These are phyloP conservation scores for Neonothopanus nambi DNA, from an alignment of 1,284 basidiomycete species.

Conservation along the genomic window DNA sequence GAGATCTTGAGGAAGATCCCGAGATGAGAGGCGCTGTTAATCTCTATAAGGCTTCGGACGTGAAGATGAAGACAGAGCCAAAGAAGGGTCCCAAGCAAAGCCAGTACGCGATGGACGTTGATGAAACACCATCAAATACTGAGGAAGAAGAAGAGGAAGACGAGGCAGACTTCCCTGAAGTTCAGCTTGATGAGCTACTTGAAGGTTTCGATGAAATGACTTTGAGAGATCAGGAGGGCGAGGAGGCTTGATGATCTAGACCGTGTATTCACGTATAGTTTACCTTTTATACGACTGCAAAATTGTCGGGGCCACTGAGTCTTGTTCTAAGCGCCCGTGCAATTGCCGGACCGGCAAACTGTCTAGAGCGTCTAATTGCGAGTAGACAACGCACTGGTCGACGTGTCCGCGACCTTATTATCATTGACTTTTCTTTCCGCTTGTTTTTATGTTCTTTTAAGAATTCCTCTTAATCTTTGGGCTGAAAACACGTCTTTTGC, in stretches of 20 bases:
- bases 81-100: slow-evolving; percentile 48
- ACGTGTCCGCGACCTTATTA: not conserved
- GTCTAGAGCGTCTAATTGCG: not conserved
- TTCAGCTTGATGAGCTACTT: slow-evolving; percentile 85
- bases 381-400: not conserved
- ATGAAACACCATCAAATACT: slow-evolving; percentile 43
- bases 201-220: slow-evolving; percentile 92
- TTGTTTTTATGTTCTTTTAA: not conserved
- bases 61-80: slow-evolving; percentile 45
- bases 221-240: slow-evolving; percentile 38
- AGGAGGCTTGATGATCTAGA: not conserved
- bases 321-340: not conserved
- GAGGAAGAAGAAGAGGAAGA: slow-evolving; percentile 55
- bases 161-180: slow-evolving; percentile 91
- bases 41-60: slow-evolving; percentile 74
- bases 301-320: not conserved
- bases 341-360: not conserved
- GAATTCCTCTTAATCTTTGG: too few relatives aligned
- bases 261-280: not conserved
- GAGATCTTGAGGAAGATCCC: slow-evolving; percentile 95
- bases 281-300: not conserved
- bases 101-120: slow-evolving; percentile 75
- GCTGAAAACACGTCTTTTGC: not conserved
- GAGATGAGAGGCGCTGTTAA: slow-evolving; percentile 91
- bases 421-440: not conserved